A percentile compares a stretch with the other conserved stretches of the same genome.
These are phyloP conservation scores for Peziza echinospora DNA, from an alignment of 495 filamentous ascomycete genomes.

Conservation along the genomic window DNA sequence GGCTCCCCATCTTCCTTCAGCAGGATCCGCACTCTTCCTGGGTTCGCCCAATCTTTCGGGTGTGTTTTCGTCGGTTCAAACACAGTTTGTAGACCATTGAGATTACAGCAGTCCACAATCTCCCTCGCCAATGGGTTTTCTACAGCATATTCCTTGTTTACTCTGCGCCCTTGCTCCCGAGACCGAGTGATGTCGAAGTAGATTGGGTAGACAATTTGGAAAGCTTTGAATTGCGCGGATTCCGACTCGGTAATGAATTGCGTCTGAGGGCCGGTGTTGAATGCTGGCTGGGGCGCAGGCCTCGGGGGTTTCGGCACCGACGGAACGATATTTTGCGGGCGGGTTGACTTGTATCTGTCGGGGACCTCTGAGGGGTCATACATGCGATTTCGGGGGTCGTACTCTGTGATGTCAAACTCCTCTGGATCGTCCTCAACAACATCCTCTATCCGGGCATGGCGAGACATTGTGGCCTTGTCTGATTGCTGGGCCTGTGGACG, in stretches of 20 bases:
- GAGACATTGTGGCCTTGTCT: conserved; percentile 64
- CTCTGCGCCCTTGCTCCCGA: conserved; percentile 58
- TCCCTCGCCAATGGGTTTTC: conserved; percentile 71
- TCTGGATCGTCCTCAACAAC: conserved; percentile 66
- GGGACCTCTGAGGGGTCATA: conserved; percentile 10
- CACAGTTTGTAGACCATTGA: conserved; percentile 48
- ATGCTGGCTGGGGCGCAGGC: conserved; percentile 21
- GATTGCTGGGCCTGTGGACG: too few relatives aligned
- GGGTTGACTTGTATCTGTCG: conserved; percentile 2
- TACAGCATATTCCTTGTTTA: conserved; percentile 47
- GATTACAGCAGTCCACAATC: conserved; percentile 63
- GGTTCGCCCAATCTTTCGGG: conserved; percentile 95
- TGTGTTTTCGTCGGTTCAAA: conserved; percentile 84
- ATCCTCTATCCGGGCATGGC: conserved; percentile 69
- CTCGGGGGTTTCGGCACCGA: conserved; percentile 19
- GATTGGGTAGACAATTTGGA: conserved; percentile 77
- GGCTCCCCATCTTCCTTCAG: conserved; percentile 35
- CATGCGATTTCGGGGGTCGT: conserved; percentile 22
- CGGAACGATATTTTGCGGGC: conserved; percentile 15
- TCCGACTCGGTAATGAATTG: conserved; percentile 25
- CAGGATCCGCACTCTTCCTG: conserved; percentile 62
- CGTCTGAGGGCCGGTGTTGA: conserved; percentile 11
- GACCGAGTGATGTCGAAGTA: conserved; percentile 72
- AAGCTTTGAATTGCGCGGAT: conserved; percentile 44
- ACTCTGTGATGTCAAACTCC: conserved; percentile 41